phyloP scores from a whole-genome alignment of 2,329 filamentous ascomycete genomes.

The Leptographium radiaticola region DNA sequence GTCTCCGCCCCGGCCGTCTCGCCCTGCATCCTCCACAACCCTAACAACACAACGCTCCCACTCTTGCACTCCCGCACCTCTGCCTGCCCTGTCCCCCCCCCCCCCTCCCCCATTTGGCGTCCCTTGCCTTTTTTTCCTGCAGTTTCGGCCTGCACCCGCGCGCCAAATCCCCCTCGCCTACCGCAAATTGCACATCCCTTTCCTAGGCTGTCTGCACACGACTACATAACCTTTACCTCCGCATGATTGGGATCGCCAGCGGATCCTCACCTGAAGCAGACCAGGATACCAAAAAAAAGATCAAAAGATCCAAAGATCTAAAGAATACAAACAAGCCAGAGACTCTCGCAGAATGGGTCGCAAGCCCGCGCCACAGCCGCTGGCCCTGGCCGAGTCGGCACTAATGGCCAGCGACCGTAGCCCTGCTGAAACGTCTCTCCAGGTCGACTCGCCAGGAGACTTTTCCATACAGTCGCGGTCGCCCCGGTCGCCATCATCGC shows the following conservation, averaged over 20 bases:
- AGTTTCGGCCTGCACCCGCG: background rate
- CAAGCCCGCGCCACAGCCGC: constrained; percentile 45
- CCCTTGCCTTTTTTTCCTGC: background rate
- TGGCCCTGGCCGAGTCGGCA: constrained; percentile 33
- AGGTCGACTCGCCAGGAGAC: constrained; percentile 21
- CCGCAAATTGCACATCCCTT: constrained; percentile 16
- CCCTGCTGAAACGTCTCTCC: constrained; percentile 19
- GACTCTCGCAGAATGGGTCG: constrained; percentile 34
- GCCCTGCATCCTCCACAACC: background rate
- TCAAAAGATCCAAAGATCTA: too few species aligned
- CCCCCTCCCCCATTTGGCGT: background rate
- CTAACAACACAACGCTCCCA: background rate
- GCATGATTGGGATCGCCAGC: too few species aligned
- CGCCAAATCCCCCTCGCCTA: constrained; percentile 12
- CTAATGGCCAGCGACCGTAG: constrained; percentile 21
- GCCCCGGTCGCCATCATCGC: constrained; percentile 30
- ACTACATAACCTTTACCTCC: too few species aligned
- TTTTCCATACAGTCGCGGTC: constrained; percentile 21
- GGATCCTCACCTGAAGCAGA: too few species aligned
- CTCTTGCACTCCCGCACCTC: background rate
- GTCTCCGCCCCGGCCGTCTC: background rate
- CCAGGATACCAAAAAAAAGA: too few species aligned
- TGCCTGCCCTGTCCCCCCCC: background rate
- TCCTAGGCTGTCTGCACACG: constrained; percentile 8
- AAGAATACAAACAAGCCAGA: too few species aligned